A percentile compares a stretch with the other conserved stretches of the same genome.
Conservation (phyloP, 2,329 filamentous ascomycete species). For the Xylariaceae sp. region DNA sequence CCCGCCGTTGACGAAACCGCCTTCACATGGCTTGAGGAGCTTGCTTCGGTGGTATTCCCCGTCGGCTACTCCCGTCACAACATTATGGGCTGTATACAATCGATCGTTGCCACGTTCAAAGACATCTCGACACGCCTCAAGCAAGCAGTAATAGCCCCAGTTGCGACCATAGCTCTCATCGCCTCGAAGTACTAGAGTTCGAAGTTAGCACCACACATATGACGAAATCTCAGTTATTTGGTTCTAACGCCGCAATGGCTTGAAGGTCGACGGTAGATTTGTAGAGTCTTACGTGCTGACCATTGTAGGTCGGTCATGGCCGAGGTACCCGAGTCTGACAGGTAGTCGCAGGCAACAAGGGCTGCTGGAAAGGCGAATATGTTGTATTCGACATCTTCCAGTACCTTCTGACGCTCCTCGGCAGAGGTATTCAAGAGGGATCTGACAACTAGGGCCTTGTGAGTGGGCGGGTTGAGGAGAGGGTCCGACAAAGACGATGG, state of each 20-base stretch:
- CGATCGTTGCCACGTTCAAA: conserved; percentile 21
- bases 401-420: conserved; percentile 11
- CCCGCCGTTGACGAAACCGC: conserved; percentile 23
- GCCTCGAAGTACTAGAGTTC: conserved; percentile 20
- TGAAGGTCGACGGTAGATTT: not conserved
- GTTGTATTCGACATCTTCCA: conserved; percentile 18
- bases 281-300: conserved; percentile 19
- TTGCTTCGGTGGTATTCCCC: conserved; percentile 12
- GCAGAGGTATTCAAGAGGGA: conserved; percentile 2
- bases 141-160: conserved; percentile 25
- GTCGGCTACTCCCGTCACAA: conserved; percentile 10
- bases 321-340: conserved; percentile 26
- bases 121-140: conserved; percentile 24
- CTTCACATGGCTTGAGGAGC: conserved; percentile 10
- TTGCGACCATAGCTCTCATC: conserved; percentile 29
- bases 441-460: conserved; percentile 13
- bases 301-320: conserved; percentile 29
- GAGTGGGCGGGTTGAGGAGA: conserved; percentile 10
- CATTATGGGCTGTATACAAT: conserved; percentile 1
- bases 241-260: not conserved
- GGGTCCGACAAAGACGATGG: not conserved
- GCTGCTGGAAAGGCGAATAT: conserved; percentile 18
- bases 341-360: conserved; percentile 23
- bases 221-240: not conserved
- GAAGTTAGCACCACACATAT: not conserved